Evolutionary conservation across 148 eudicot genomes (phyloP).

Genomic region (Drosera capensis): DNA sequence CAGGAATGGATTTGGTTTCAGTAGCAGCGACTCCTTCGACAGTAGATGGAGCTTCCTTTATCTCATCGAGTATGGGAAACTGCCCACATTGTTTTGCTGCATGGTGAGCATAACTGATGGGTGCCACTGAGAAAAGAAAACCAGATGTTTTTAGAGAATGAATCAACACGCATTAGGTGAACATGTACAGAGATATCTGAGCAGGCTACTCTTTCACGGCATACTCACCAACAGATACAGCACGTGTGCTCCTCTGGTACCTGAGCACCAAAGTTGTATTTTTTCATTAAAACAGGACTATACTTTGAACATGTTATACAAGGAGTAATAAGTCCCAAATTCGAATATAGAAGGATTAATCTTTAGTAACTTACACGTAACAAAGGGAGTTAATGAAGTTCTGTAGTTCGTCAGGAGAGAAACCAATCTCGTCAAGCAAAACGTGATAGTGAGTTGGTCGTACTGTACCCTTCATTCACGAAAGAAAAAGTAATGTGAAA

Average conservation of each 20-base stretch:
- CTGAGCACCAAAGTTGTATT: slow-evolving; percentile 24
- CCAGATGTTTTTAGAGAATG: not conserved
- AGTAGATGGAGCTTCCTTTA: slow-evolving; percentile 11
- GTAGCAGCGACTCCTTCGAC: slow-evolving; percentile 10
- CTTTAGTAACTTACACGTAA: slow-evolving; percentile 55
- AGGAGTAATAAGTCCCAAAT: too few species aligned
- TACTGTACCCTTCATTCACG: slow-evolving; percentile 58
- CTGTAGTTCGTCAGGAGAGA: slow-evolving; percentile 77
- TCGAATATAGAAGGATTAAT: slow-evolving; percentile 1
- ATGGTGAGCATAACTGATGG: slow-evolving; percentile 51
- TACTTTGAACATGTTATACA: too few species aligned
- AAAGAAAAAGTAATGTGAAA: slow-evolving; percentile 3
- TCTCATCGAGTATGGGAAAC: slow-evolving; percentile 19
- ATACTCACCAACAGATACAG: slow-evolving; percentile 67
- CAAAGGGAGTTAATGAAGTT: slow-evolving; percentile 67
- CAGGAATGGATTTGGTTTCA: slow-evolving; percentile 14
- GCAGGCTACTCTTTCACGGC: not conserved
- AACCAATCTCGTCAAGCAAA: slow-evolving; percentile 93
- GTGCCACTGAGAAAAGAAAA: slow-evolving; percentile 52
- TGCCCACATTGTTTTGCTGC: slow-evolving; percentile 23
- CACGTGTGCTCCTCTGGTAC: slow-evolving; percentile 74
- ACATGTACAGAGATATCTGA: not conserved
- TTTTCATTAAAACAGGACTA: slow-evolving; percentile 6
- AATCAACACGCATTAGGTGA: slow-evolving; percentile 2
- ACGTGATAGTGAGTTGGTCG: slow-evolving; percentile 94